Evolutionary conservation across 2,329 filamentous ascomycete genomes (phyloP).

Genomic region (Drechslera avenae): DNA sequence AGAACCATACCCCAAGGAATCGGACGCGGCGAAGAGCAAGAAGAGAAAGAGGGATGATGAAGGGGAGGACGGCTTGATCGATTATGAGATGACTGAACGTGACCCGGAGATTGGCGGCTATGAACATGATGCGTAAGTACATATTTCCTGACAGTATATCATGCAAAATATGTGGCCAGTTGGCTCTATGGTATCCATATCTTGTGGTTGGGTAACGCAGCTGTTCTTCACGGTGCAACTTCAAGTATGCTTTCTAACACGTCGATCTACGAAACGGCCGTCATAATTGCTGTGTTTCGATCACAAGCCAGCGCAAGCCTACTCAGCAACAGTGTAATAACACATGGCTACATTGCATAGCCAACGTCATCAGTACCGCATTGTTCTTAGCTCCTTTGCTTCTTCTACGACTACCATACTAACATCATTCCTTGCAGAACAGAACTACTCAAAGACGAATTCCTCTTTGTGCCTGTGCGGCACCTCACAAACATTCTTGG

Average conservation of each 20-base stretch:
- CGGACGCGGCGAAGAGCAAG: constrained; percentile 30
- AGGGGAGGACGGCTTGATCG: constrained; percentile 26
- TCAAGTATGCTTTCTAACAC: constrained; percentile 9
- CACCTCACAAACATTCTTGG: constrained; percentile 43
- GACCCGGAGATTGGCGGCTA: constrained; percentile 20
- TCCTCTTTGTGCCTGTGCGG: constrained; percentile 44
- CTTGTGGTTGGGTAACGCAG: background rate
- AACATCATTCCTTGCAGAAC: constrained; percentile 23
- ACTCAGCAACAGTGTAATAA: background rate
- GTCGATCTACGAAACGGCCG: constrained; percentile 5
- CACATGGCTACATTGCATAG: background rate
- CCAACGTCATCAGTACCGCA: background rate
- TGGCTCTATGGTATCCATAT: background rate
- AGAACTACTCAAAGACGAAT: constrained; percentile 51
- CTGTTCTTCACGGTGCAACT: background rate
- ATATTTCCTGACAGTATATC: background rate
- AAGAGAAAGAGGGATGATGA: constrained; percentile 40
- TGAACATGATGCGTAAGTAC: constrained; percentile 38
- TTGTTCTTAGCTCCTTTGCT: background rate
- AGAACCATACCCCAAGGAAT: constrained; percentile 44
- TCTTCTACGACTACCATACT: constrained; percentile 6
- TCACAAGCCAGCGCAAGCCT: constrained; percentile 1
- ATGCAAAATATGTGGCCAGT: background rate
- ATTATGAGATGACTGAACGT: constrained; percentile 31
- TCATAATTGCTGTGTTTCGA: background rate